These are phyloP conservation scores for Aspergillus mulundensis DNA, from an alignment of 495 filamentous ascomycete species.

Conservation along the genomic window DNA sequence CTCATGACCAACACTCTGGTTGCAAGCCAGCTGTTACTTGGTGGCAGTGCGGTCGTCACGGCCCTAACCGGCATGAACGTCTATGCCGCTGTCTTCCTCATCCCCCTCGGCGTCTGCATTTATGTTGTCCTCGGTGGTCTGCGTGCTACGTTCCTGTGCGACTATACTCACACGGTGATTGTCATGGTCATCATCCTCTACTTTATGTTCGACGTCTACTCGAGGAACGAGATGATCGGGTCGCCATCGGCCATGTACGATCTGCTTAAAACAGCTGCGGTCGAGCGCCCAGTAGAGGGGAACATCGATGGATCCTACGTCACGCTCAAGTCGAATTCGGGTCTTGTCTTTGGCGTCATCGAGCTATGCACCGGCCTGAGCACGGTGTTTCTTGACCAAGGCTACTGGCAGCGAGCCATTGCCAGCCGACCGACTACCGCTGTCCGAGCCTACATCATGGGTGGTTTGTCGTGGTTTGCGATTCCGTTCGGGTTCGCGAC, in stretches of 20 bases:
- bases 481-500: slow-evolving; percentile 51
- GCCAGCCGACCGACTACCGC: slow-evolving; percentile 41
- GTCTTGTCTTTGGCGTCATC: slow-evolving; percentile 37
- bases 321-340: slow-evolving; percentile 21
- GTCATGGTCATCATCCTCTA: slow-evolving; percentile 44
- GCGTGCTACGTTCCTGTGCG: slow-evolving; percentile 38
- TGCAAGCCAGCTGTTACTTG: slow-evolving; percentile 35
- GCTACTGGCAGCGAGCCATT: slow-evolving; percentile 49
- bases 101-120: slow-evolving; percentile 36
- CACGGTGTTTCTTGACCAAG: slow-evolving; percentile 44
- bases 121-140: slow-evolving; percentile 45
- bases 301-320: slow-evolving; percentile 51
- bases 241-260: slow-evolving; percentile 44
- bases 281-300: slow-evolving; percentile 40
- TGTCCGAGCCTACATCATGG: slow-evolving; percentile 47
- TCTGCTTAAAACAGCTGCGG: slow-evolving; percentile 41
- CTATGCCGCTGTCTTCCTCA: slow-evolving; percentile 41
- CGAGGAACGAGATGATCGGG: slow-evolving; percentile 42
- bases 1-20: slow-evolving; percentile 46
- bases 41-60: slow-evolving; percentile 39
- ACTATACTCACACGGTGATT: slow-evolving; percentile 45
- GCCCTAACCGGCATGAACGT: slow-evolving; percentile 44
- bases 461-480: slow-evolving; percentile 41
- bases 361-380: slow-evolving; percentile 30
- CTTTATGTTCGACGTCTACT: slow-evolving; percentile 46